These are phyloP conservation scores for Brettanomyces anomalus DNA, from an alignment of 805 yeast genomes.

Conservation along the genomic window DNA sequence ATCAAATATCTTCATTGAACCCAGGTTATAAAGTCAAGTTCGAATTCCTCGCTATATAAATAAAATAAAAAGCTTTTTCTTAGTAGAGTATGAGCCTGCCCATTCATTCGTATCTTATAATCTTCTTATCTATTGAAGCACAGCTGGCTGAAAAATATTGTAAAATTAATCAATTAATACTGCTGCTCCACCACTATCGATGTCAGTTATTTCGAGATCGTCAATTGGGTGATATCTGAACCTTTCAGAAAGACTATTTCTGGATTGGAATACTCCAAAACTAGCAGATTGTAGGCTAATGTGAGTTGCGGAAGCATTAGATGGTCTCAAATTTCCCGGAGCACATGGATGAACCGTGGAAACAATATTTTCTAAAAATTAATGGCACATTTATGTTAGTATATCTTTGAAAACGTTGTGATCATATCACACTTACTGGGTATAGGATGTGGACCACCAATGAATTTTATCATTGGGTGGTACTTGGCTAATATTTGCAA, in stretches of 20 bases:
- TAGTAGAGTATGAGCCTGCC: too few relatives aligned
- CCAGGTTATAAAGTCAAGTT: too few relatives aligned
- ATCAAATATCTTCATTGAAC: constrained; percentile 1
- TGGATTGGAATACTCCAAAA: constrained; percentile 31
- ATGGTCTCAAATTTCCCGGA: constrained; percentile 26
- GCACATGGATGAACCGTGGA: constrained; percentile 30
- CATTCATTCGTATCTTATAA: too few relatives aligned
- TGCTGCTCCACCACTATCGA: constrained; percentile 80
- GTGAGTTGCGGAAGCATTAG: constrained; percentile 2
- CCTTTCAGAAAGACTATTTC: constrained; percentile 62
- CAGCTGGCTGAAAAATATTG: too few relatives aligned
- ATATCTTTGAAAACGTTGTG: background rate
- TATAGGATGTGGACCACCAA: constrained; percentile 67
- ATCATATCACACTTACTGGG: constrained; percentile 31
- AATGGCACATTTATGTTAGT: too few relatives aligned
- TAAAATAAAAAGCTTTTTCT: too few relatives aligned
- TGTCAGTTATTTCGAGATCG: constrained; percentile 63
- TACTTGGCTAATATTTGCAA: constrained; percentile 25
- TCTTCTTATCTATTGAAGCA: too few relatives aligned
- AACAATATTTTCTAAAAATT: constrained; percentile 11
- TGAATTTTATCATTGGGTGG: constrained; percentile 73
- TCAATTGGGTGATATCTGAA: constrained; percentile 61
- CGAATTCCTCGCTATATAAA: too few relatives aligned
- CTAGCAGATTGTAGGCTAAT: constrained; percentile 6
- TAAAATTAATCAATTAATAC: constrained; percentile 29